Evolutionary conservation across 139 green algal species (phyloP).

Genomic region (Medakamo hakoo): DNA sequence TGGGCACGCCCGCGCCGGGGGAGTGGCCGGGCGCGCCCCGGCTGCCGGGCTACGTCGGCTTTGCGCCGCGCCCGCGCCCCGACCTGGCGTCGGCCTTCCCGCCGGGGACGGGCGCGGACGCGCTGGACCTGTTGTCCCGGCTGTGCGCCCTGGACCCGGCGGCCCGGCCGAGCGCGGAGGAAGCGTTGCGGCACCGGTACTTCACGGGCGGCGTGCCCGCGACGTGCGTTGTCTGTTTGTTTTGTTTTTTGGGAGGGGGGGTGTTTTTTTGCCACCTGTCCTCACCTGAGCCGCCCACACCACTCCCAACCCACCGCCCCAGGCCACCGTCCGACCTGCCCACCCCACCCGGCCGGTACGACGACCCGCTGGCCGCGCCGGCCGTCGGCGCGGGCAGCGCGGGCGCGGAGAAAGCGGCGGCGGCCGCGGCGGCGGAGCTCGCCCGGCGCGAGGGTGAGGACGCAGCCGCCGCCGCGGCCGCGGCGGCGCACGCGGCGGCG

Average conservation of each 20-base stretch:
- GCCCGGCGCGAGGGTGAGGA: no score
- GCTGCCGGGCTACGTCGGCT: constrained; percentile 48
- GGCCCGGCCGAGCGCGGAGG: constrained; percentile 23
- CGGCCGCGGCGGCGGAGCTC: no score
- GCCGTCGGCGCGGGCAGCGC: no score
- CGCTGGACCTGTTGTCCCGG: constrained; percentile 34
- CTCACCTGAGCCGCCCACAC: no score
- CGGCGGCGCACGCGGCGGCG: not conserved
- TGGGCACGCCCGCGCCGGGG: constrained; percentile 31
- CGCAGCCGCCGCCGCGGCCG: no score
- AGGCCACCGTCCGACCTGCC: constrained; percentile 35
- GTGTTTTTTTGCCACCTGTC: no score
- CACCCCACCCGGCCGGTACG: not conserved
- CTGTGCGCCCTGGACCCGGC: constrained; percentile 33
- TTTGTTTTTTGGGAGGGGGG: no score
- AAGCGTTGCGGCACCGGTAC: constrained; percentile 56
- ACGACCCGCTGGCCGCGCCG: not conserved
- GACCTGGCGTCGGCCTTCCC: constrained; percentile 34
- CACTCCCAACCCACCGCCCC: no score
- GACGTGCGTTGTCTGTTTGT: no score
- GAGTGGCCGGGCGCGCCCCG: constrained; percentile 47
- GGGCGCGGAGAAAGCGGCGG: no score
- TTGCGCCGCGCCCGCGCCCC: constrained; percentile 22
- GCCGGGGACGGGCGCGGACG: constrained; percentile 33
- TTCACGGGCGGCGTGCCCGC: constrained; percentile 42